Base-by-base conservation (phyloP, 345 rosid genomes). In the Hibiscus tridactylites region DNA sequence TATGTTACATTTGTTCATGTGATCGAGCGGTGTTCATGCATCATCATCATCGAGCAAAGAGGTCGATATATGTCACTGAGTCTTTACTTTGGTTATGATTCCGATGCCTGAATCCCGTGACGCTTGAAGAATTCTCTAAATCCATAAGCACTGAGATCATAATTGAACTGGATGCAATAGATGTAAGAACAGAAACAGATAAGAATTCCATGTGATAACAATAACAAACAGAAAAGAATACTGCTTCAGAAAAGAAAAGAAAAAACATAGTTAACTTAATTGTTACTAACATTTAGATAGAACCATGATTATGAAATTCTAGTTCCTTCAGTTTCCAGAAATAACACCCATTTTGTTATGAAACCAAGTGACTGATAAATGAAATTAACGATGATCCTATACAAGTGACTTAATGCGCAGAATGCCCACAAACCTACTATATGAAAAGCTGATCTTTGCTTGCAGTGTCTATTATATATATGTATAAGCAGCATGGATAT, bases 111-210 rank as follows among this genome's bases (percentile, higher is more conserved):
- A 73, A 92, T 78, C 7, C 87, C 85, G 31, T 89, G 81, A 72
- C 87, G 94, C 86, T 89, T 95, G 90, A 92, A 92, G 82, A 79
- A 92, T 65, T 95, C 99, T 89, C 94, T 87, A 76, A 92, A 95
- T 68, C 97, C 99, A 47, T 95, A 95, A 0, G 88, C 84, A 74
- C 97, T 95, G 76, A 73, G 75, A 75, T 90, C 96, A 60, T 88
- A 89, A 71, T 86, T 89, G 91, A 88, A 92, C 99, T 92, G 88
- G 28, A 75, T 68, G 54, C 68, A 0, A 60, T 7, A 63, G 44
- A 17, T 28, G 42, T 0, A 31, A 75, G 17, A 53, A 6, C 26
- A 68, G 35, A 64, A 35, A 39, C 16, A 63, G 62, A 75, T 49
- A 9, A 67, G 5, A 28, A 49, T 4, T 24, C 11, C 31, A 9